Evolutionary conservation across 2,329 filamentous ascomycete species (phyloP).

Genomic region (Colletotrichum tabaci): DNA sequence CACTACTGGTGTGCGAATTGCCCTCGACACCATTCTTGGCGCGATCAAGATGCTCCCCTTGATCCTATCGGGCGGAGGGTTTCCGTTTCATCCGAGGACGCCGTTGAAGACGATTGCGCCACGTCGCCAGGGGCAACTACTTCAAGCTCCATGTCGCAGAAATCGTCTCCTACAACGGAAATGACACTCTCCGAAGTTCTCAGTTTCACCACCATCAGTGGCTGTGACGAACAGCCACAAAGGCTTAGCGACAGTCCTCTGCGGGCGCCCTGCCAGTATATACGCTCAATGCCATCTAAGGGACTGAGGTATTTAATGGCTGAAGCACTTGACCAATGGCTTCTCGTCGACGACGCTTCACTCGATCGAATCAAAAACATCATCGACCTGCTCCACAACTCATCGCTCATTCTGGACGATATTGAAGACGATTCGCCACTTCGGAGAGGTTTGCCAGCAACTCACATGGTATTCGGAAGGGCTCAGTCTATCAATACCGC

Average conservation of each 20-base stretch:
- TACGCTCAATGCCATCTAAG: conserved; percentile 31
- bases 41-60: background rate
- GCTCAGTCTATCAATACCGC: conserved; percentile 56
- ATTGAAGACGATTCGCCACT: conserved; percentile 54
- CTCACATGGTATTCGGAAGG: conserved; percentile 54
- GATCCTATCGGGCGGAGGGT: background rate
- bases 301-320: background rate
- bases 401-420: conserved; percentile 51
- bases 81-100: background rate
- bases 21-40: conserved; percentile 25
- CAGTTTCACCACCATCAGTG: background rate
- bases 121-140: conserved; percentile 2
- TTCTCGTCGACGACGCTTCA: conserved; percentile 3
- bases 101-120: background rate
- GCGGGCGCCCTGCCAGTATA: background rate
- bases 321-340: conserved; percentile 19
- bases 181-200: background rate
- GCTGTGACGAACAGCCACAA: background rate
- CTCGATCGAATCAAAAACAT: conserved; percentile 22
- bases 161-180: background rate
- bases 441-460: conserved; percentile 52
- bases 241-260: background rate
- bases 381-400: conserved; percentile 26
- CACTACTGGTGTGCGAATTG: conserved; percentile 32
- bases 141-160: conserved; percentile 12